Evolutionary conservation across 257 asterid species (phyloP).

Genomic region (Verbascum thapsus): DNA sequence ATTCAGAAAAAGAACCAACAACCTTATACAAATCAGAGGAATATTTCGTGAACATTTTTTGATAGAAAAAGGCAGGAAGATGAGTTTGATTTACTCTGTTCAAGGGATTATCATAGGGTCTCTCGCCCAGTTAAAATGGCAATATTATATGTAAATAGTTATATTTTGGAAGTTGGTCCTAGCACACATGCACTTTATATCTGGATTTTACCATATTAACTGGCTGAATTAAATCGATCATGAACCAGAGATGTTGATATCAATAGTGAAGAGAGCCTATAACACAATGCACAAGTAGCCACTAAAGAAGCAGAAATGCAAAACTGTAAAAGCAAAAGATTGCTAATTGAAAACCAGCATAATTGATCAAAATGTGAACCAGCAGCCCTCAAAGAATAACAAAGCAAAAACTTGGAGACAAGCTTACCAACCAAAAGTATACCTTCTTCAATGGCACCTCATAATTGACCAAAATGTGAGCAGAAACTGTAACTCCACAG

Average conservation of each 20-base stretch:
- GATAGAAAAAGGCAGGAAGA: constrained; percentile 27
- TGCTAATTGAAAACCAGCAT: constrained; percentile 49
- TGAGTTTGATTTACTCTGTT: constrained; percentile 8
- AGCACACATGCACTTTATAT: no score
- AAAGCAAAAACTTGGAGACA: constrained; percentile 27
- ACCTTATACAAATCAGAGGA: constrained; percentile 27
- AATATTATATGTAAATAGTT: no score
- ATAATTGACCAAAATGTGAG: constrained; percentile 78
- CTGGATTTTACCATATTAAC: constrained; percentile 6
- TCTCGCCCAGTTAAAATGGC: no score
- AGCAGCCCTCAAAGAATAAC: constrained; percentile 44
- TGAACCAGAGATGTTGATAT: constrained; percentile 22
- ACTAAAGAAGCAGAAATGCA: background rate
- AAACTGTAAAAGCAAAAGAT: background rate
- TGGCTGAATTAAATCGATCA: background rate
- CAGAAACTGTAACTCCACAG: constrained; percentile 61
- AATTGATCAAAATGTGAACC: constrained; percentile 36
- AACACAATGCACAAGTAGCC: constrained; percentile 19
- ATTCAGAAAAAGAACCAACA: constrained; percentile 19
- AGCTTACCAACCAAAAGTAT: constrained; percentile 20
- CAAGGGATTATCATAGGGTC: no score
- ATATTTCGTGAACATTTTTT: constrained; percentile 48
- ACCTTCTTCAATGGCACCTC: constrained; percentile 90
- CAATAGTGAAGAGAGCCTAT: constrained; percentile 17
- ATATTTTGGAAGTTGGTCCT: background rate